Base-by-base conservation (phyloP, 139 green algal species). In the Nannochloris sp. region DNA sequence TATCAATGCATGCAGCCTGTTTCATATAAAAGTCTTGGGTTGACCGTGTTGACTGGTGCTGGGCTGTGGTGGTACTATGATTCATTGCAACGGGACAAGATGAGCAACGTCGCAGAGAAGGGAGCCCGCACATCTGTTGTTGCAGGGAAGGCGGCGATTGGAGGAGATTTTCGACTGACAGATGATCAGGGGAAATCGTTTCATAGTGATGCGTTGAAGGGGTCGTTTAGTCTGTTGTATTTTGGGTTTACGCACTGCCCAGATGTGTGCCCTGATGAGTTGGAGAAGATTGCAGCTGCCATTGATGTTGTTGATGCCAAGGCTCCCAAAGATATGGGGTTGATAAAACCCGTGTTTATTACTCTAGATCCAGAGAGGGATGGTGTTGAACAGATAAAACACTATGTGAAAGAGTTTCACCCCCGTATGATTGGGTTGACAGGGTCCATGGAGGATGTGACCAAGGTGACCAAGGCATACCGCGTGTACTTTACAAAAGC, bases 181-280 rank as follows among this genome's bases (percentile, higher is more conserved):
- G 87, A 96, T 71, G 65, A 84, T 23, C 58, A 88, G 16, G 82
- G 84, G 55, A 93, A 92, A 60, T 49, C 59, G 1, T 95, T 96
- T 55, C 88, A 80, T 6, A 51, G 90, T 48, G 74, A 80, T 31
- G 74, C 96, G 70, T 65, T 98, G 20, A 69, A 78, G 14, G 93
- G 93, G 25, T 67, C 87, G 26, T 98, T 91, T 70, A 76, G 76
- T 13, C 57, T 98, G 51, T 68, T 99, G 0, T 99, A 99, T 72
- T 99, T 99, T 80, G 93, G 93, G 16, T 99, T 99, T 81, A 98
- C 93, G 9, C 75, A 84, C 67, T 99, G 93, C 75, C 93, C 93
- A 9, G 93, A 99, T 82, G 95, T 99, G 66, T 99, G 93, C 71
- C 93, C 93, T 3, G 94, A 97, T 53, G 93, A 99, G 76, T 78